Percentiles rank a stretch among this genome's conserved stretches.
Conservation (phyloP, 805 yeast species). For the Metschnikowia similis region DNA sequence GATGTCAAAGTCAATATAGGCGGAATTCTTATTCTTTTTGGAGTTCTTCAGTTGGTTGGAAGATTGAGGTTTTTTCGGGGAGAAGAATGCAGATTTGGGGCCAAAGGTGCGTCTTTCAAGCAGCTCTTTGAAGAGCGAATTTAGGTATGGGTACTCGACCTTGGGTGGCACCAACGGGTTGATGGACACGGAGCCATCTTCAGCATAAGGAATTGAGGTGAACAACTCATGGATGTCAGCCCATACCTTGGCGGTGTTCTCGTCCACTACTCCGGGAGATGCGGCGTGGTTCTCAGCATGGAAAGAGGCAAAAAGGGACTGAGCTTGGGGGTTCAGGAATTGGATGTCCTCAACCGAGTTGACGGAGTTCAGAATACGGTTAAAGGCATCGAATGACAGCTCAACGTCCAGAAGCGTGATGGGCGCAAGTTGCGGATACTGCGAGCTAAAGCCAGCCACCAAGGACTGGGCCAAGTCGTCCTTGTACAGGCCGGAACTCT, state of each 20-base stretch:
- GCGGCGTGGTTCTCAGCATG: neutral
- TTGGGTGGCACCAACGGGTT: constrained; percentile 2
- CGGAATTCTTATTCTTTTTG: constrained; percentile 3
- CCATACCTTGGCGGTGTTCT: constrained; percentile 23
- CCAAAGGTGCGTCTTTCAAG: neutral
- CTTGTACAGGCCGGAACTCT: neutral
- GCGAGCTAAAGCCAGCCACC: constrained; percentile 17
- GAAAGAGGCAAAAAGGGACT: constrained; percentile 15
- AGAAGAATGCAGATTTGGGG: neutral
- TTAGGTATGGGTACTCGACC: neutral
- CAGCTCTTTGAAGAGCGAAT: neutral
- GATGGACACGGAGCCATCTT: constrained; percentile 8
- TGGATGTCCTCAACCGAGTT: constrained; percentile 25
- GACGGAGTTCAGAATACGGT: constrained; percentile 25
- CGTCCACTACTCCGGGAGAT: neutral
- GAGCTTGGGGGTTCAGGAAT: constrained; percentile 23
- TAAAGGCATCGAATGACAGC: constrained; percentile 24
- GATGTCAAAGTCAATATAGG: constrained; percentile 21
- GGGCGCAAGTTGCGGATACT: constrained; percentile 20
- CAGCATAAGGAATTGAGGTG: constrained; percentile 20
- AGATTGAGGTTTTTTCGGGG: constrained; percentile 1
- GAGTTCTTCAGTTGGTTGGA: constrained; percentile 7
- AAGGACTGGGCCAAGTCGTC: constrained; percentile 3
- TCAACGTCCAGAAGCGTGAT: constrained; percentile 25
- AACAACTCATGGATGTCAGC: constrained; percentile 26